A percentile compares a stretch with the other conserved stretches of the same genome.
Evolutionary conservation across 371 early-diverging fungal genomes (phyloP).

Genomic region (Mortierella sp.): DNA sequence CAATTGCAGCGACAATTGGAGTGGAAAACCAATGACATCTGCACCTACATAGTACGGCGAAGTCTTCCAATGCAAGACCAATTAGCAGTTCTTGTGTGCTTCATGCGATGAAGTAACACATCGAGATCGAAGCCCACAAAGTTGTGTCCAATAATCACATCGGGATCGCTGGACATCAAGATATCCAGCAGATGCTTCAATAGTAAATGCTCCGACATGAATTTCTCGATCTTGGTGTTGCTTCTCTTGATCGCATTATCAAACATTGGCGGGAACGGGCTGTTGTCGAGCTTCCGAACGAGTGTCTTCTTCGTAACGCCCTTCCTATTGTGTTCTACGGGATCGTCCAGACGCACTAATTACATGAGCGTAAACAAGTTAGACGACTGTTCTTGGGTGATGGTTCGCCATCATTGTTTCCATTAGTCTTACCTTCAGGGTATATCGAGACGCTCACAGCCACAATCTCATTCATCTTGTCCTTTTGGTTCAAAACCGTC

Average conservation of each 20-base stretch:
- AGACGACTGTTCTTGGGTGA: no score
- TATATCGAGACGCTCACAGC: constrained; percentile 49
- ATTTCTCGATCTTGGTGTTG: constrained; percentile 12
- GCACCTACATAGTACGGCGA: constrained; percentile 73
- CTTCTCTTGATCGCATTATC: constrained; percentile 44
- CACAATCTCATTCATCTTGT: constrained; percentile 89
- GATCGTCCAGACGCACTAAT: constrained; percentile 45
- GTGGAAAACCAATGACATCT: no score
- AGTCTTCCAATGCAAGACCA: constrained; percentile 91
- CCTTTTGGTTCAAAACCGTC: constrained; percentile 84
- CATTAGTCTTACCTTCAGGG: constrained; percentile 36
- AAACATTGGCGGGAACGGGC: constrained; percentile 62
- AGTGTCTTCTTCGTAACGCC: constrained; percentile 32
- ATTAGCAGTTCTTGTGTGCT: constrained; percentile 71
- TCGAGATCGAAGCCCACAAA: constrained; percentile 94
- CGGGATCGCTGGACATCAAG: constrained; percentile 87
- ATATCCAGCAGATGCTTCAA: constrained; percentile 64
- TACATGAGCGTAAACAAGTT: not conserved
- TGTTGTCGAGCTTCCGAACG: constrained; percentile 54
- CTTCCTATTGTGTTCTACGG: constrained; percentile 35
- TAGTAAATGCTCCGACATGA: constrained; percentile 55
- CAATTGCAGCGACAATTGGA: no score
- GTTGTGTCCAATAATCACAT: constrained; percentile 97
- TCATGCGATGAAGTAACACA: constrained; percentile 94
- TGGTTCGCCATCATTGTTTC: not conserved